Conservation (phyloP, 805 yeast genomes). For the Hanseniaspora lachancei region DNA sequence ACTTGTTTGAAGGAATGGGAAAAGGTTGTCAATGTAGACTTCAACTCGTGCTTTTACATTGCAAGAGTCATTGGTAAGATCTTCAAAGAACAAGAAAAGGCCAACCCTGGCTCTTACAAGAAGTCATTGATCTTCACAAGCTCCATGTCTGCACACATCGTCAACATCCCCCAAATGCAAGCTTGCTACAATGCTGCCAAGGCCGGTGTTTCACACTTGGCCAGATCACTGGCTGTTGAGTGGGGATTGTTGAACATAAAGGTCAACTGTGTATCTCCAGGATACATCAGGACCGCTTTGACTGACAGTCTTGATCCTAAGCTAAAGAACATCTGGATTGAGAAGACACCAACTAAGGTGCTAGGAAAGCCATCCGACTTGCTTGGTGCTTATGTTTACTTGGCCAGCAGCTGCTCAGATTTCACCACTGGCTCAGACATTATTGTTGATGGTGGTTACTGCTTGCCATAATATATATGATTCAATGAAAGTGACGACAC, state of each 20-base stretch:
- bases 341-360: slow-evolving; percentile 55
- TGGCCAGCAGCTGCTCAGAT: slow-evolving; percentile 70
- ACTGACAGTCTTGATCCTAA: slow-evolving; percentile 36
- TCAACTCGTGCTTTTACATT: slow-evolving; percentile 70
- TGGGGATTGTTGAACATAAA: slow-evolving; percentile 76
- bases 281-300: slow-evolving; percentile 69
- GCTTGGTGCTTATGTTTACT: slow-evolving; percentile 64
- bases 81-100: slow-evolving; percentile 52
- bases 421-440: slow-evolving; percentile 71
- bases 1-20: slow-evolving; percentile 46
- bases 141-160: slow-evolving; percentile 81
- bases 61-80: slow-evolving; percentile 61
- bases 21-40: slow-evolving; percentile 58
- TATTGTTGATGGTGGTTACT: slow-evolving; percentile 67
- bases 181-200: slow-evolving; percentile 78
- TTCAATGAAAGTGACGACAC: too few species aligned
- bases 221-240: slow-evolving; percentile 70
- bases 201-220: slow-evolving; percentile 68
- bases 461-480: background rate
- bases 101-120: slow-evolving; percentile 9
- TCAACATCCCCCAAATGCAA: slow-evolving; percentile 75
- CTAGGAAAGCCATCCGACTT: slow-evolving; percentile 62
- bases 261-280: slow-evolving; percentile 71
- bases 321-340: slow-evolving; percentile 37
- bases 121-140: slow-evolving; percentile 80